These are phyloP conservation scores for Apiospora aurea DNA, from an alignment of 2,329 filamentous ascomycete species.

Conservation along the genomic window DNA sequence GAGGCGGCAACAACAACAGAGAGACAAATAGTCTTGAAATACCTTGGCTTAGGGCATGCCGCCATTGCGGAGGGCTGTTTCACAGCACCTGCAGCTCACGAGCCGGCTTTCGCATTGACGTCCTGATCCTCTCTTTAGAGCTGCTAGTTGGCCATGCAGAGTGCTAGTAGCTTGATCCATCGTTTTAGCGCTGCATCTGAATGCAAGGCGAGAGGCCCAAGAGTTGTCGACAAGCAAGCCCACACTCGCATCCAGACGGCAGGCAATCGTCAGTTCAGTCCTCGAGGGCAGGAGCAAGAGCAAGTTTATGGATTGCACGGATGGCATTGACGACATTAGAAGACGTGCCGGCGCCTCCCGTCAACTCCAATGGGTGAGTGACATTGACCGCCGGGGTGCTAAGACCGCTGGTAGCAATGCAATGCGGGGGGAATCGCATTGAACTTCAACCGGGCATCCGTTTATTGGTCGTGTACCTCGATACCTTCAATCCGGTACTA, in stretches of 20 bases:
- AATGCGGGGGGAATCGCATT: slow-evolving; percentile 12
- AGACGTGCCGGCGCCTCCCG: not conserved
- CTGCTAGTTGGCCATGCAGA: not conserved
- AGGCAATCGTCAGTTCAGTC: not conserved
- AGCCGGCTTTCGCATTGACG: slow-evolving; percentile 6
- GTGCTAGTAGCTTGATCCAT: not conserved
- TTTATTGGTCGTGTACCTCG: not conserved
- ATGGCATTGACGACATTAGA: not conserved
- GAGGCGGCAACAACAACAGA: not conserved
- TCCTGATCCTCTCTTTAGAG: not conserved
- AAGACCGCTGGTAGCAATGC: not conserved
- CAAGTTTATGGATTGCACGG: not conserved
- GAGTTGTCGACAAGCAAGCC: not conserved
- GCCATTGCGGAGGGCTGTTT: slow-evolving; percentile 14
- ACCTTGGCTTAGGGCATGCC: not conserved
- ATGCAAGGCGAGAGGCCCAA: not conserved
- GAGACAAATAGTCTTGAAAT: not conserved
- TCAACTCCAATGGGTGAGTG: not conserved
- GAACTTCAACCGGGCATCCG: not conserved
- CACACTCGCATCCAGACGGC: not conserved
- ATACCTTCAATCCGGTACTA: not conserved
- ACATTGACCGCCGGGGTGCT: slow-evolving; percentile 4
- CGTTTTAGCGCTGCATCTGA: not conserved
- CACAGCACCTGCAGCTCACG: slow-evolving; percentile 13
- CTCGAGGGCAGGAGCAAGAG: not conserved